Base-by-base conservation (phyloP, 768 basidiomycete species). In the Solioccasus polychromus region DNA sequence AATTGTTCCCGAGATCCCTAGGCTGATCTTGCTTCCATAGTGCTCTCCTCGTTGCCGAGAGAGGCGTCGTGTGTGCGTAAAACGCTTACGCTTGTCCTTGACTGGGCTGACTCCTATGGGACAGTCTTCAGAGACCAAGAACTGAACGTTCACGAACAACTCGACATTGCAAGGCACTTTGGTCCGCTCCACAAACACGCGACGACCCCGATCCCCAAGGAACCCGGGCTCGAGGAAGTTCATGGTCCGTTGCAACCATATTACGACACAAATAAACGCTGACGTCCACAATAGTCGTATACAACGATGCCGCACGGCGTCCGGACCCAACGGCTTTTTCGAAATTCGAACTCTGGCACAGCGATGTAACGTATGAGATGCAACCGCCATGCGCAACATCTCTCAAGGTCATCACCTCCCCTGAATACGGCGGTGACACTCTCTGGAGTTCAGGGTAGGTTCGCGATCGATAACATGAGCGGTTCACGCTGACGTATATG, bases 181-280 rank as follows among this genome's bases (percentile, higher is more conserved):
- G 88, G 88, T 5, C 85, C 78, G 37, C 74, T 89, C 36, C 88
- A 92, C 64, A 87, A 83, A 60, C 88, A 93, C 58, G 84, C 89
- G 3, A 89, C 86, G 3, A 89, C 87, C 9, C 84, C 84, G 1
- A 73, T 91, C 38, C 85, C 90, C 2, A 69, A 68, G 47, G 77
- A 79, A 57, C 79, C 74, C 15, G 88, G 88, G 14, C 71, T 88
- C 4, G 82, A 88, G 56, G 83, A 87, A 68, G 85, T 87, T 5
- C 87, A 89, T 54, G 73, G 86, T 82, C 49, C 36, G 74, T 63
- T 23, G 5, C 23, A 12, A 23, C 38, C 24, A 7, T 43, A 22
- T 20, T 10, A 48, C 17, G 14, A 31, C 30, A 9, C 9, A 25
- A 28, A 20, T 32, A n/a, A 39, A 17, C 20, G 42, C 42, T 52